phyloP scores from a whole-genome alignment of 768 basidiomycete genomes.

The Termitomyces sp. region DNA sequence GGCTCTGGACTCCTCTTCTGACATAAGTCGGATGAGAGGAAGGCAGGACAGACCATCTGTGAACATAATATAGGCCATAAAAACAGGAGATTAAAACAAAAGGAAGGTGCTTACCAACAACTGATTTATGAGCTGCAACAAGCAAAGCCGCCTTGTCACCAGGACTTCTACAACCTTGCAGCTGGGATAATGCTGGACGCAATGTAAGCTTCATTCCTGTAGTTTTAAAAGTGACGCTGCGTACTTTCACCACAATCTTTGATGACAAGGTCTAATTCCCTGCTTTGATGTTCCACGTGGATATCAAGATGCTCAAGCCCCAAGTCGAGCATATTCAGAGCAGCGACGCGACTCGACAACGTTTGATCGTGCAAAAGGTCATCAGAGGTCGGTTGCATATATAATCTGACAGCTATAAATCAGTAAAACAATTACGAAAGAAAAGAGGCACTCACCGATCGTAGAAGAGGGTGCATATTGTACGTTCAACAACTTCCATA shows the following conservation, averaged over 20 bases:
- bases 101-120: slow-evolving; percentile 60
- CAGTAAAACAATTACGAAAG: not conserved
- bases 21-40: slow-evolving; percentile 70
- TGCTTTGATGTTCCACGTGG: slow-evolving; percentile 53
- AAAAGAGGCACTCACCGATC: slow-evolving; percentile 52
- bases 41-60: slow-evolving; percentile 71
- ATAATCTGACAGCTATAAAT: slow-evolving; percentile 45
- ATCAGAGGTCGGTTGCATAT: slow-evolving; percentile 58
- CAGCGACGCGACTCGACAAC: slow-evolving; percentile 82
- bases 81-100: not conserved
- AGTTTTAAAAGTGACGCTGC: slow-evolving; percentile 18
- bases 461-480: slow-evolving; percentile 73
- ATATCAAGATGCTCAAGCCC: slow-evolving; percentile 87
- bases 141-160: slow-evolving; percentile 76
- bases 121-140: slow-evolving; percentile 77
- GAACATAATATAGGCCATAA: not conserved
- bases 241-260: slow-evolving; percentile 73
- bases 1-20: slow-evolving; percentile 41
- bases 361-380: slow-evolving; percentile 90
- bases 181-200: slow-evolving; percentile 26
- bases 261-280: slow-evolving; percentile 59
- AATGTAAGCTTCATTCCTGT: not conserved
- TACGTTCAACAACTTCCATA: slow-evolving; percentile 70
- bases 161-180: slow-evolving; percentile 49
- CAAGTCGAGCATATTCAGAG: slow-evolving; percentile 87